A percentile compares a stretch with the other conserved stretches of the same genome.
Evolutionary conservation across 2,329 filamentous ascomycete genomes (phyloP).

Genomic region (Rhynchosporium secalis): DNA sequence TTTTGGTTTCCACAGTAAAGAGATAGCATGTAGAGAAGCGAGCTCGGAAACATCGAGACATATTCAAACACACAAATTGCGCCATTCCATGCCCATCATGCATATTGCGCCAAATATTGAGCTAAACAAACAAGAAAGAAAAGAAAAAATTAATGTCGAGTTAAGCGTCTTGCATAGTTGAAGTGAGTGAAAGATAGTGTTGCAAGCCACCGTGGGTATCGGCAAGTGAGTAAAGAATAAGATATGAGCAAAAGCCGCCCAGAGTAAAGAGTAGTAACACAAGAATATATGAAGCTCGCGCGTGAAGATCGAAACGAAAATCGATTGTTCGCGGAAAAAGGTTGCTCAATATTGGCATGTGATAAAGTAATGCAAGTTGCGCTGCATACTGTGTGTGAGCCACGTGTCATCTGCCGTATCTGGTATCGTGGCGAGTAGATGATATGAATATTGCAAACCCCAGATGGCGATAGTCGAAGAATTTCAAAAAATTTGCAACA

Average conservation of each 20-base stretch:
- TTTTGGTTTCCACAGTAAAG: neutral
- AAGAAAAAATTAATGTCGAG: slow-evolving; percentile 9
- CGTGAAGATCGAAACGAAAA: neutral
- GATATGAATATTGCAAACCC: neutral
- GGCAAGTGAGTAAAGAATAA: slow-evolving; percentile 8
- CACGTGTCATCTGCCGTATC: slow-evolving; percentile 12
- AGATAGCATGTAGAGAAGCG: neutral
- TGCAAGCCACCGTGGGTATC: slow-evolving; percentile 19
- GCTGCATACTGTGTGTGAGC: neutral
- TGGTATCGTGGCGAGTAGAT: neutral
- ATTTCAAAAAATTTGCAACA: neutral
- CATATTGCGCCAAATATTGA: slow-evolving; percentile 3
- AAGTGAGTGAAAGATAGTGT: neutral
- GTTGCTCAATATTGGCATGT: slow-evolving; percentile 4
- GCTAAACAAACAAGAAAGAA: slow-evolving; percentile 9
- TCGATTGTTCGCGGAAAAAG: neutral
- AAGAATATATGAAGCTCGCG: neutral
- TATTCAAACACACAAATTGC: slow-evolving; percentile 10
- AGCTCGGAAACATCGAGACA: neutral
- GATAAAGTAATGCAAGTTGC: neutral
- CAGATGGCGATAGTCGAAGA: neutral
- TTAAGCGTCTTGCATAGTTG: neutral
- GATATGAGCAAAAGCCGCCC: neutral
- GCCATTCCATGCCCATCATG: slow-evolving; percentile 10
- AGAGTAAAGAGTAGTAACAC: slow-evolving; percentile 18